phyloP scores from a whole-genome alignment of 2,329 filamentous ascomycete genomes.

The Hypocrella siamensis region DNA sequence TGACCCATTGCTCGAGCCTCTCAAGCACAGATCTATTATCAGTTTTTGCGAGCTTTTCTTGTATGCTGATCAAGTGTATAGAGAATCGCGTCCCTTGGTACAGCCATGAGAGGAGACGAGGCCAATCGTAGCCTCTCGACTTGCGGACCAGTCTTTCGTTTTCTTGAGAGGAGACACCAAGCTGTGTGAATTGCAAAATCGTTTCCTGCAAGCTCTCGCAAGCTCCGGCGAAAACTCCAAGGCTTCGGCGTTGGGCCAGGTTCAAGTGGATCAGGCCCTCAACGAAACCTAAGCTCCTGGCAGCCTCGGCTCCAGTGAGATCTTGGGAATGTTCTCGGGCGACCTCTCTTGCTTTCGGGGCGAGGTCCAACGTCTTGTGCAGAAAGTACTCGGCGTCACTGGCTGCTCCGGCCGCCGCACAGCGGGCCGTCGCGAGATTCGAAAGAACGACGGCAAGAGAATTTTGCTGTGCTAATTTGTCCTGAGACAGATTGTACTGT shows the following conservation, averaged over 20 bases:
- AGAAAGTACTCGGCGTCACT: constrained; percentile 52
- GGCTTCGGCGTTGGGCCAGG: constrained; percentile 39
- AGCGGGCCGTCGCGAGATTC: constrained; percentile 25
- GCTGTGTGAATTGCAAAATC: constrained; percentile 18
- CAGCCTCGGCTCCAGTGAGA: constrained; percentile 63
- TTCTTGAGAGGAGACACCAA: constrained; percentile 15
- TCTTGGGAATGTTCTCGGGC: constrained; percentile 69
- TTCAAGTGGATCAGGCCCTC: constrained; percentile 66
- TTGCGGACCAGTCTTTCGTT: constrained; percentile 9
- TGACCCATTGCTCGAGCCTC: constrained; percentile 33
- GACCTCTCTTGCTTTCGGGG: constrained; percentile 50
- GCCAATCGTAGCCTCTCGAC: constrained; percentile 9
- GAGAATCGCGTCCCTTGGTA: constrained; percentile 50
- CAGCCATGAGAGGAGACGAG: constrained; percentile 39
- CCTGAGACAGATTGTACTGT: constrained; percentile 62
- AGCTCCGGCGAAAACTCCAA: constrained; percentile 23
- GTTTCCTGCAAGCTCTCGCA: constrained; percentile 22
- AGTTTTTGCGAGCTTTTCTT: constrained; percentile 45
- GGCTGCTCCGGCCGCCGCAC: constrained; percentile 9
- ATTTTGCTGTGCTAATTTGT: constrained; percentile 57
- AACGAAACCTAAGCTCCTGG: constrained; percentile 67
- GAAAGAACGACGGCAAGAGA: constrained; percentile 57
- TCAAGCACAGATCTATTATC: constrained; percentile 29
- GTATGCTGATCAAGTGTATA: constrained; percentile 45
- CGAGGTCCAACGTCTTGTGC: constrained; percentile 62